Evolutionary conservation across 352 stramenopile species (phyloP), one percentile per base, ranked within the genome.

Genomic region (Saprolegnia diclina): DNA sequence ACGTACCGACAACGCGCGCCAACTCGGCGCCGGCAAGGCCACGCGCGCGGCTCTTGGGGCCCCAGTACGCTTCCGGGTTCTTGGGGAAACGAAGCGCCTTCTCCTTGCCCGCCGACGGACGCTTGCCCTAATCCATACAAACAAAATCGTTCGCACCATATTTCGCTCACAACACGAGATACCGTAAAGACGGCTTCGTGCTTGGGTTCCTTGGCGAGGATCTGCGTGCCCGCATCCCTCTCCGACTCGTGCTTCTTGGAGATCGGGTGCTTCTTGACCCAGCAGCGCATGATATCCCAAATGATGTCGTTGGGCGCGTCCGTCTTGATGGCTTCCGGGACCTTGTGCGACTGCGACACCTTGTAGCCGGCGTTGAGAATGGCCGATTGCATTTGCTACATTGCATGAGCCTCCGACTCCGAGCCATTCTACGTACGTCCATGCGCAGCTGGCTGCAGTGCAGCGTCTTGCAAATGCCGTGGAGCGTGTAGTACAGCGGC

Each of bases 241-340:
- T 94, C 81, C 52, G 52, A 59, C 64, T 94, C 75, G 26, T 78
- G 65, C 54, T 97, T 96, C 74, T 92, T 92, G 71, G 89, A 88
- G 24, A 98, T 74, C 22, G 95, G 96, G 81, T 98, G 82, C 64
- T 97, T 88, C 75, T 97, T 96, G 14, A 96, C 93, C 93, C 94
- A 99, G 69, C 85, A 94, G 71, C 96, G 82, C 80, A 99, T 92
- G 65, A 99, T 92, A 77, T 99, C 97, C 95, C 97, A 99, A 56
- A 99, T 81, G 7, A 99, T 90, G 64, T 96, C 78, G 75, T 97
- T 97, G 4, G 97, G 97, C 21, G 97, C 97, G 76, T 97, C 94
- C 1, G 97, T 99, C 81, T 99, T 99, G 67, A 99, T 83, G 40
- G 97, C 97, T 35, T 97, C 81, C 0, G 97, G 96, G 21, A 99